Conservation (phyloP, 2,329 filamentous ascomycete species). For the Fusarium sp. region DNA sequence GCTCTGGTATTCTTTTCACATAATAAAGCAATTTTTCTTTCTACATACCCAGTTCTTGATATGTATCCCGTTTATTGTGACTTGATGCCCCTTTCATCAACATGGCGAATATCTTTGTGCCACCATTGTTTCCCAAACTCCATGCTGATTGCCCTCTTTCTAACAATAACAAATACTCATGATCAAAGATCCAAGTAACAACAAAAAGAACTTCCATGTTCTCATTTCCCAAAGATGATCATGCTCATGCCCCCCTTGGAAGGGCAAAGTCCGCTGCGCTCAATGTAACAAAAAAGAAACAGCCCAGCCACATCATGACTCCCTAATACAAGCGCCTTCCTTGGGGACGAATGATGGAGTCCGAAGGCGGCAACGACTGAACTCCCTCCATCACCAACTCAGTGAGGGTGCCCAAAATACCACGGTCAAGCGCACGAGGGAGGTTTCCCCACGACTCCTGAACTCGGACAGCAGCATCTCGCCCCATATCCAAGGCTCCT, state of each 20-base stretch:
- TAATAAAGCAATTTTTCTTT: conserved; percentile 21
- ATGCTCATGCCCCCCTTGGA: background rate
- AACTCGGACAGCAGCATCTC: background rate
- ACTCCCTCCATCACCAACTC: conserved; percentile 28
- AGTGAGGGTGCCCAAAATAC: background rate
- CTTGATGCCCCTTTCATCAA: background rate
- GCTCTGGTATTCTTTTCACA: conserved; percentile 10
- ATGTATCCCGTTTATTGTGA: background rate
- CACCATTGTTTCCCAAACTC: background rate
- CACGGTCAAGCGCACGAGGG: background rate
- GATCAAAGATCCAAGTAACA: background rate
- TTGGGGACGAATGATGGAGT: conserved; percentile 12
- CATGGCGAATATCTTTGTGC: background rate
- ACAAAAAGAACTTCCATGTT: background rate
- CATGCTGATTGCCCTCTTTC: background rate
- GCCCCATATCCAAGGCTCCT: conserved; percentile 16
- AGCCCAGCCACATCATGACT: background rate
- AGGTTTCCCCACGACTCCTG: conserved; percentile 16
- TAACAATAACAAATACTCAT: background rate
- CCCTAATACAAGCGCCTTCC: conserved; percentile 1
- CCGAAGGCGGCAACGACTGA: conserved; percentile 23
- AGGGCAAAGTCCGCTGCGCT: background rate
- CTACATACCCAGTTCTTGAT: background rate
- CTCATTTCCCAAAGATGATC: background rate
- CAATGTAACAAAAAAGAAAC: background rate